Base-by-base conservation (phyloP, 371 early-diverging fungal genomes). In the Dichotomocladium elegans region DNA sequence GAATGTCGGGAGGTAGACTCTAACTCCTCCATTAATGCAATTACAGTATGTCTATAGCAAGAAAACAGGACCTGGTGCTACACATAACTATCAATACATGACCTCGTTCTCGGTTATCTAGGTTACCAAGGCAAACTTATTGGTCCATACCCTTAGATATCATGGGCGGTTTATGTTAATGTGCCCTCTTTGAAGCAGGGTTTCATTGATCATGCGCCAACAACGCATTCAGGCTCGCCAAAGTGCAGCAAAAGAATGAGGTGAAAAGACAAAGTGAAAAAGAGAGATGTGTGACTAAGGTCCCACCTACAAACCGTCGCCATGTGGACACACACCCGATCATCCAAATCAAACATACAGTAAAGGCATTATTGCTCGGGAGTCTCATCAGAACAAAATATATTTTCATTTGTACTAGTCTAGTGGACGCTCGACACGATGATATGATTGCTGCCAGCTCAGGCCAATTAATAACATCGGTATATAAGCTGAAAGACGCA, bases 401-500 rank as follows among this genome's bases (percentile, higher is more conserved):
- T 29, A 65, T 69, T 41, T 72, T 71, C 33, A 73, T 77, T 72
- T 65, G 64, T 54, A 74, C 70, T 8, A 69, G 59, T 19, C 55
- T 77, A 30, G 68, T 58, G n/a, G n/a, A 25, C 65, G 69, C 47
- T 56, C 70, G 9, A 72, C 68, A 26, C 45, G 51, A 63, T 24
- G 57, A 37, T 61, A 8, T 60, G 3, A 63, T 61, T 47, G 67
- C 66, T 14, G 24, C 69, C n/a, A n/a, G n/a, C 11, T 66, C 74
- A 4, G 77, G 77, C 12, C 74, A 73, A 55, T 63, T 68, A 3
- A 66, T 70, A 24, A 71, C 74, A 24, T 68, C 74, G 25, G 65
- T 74, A 70, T 69, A 76, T 31, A 70, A 68, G 34, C 46, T 76
- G 1, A 76, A 76, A 40, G 73, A 76, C 27, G 54, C 67, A 21